phyloP scores from a whole-genome alignment of 306 rosid species.

The Corylus americana region DNA sequence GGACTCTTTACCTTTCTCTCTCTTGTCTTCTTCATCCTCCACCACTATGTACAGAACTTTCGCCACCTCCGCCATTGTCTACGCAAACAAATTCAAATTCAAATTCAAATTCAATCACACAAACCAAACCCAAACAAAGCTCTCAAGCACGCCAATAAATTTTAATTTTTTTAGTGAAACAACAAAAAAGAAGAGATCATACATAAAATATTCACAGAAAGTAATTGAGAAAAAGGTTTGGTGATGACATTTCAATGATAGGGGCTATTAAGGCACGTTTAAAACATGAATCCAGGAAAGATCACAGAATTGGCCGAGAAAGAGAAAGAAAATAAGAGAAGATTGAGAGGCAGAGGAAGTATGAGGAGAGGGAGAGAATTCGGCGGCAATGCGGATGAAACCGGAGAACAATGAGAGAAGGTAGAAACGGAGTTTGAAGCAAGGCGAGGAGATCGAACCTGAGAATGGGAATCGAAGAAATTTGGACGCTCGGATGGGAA shows the following conservation, averaged over 20 bases:
- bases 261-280: neutral
- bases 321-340: neutral
- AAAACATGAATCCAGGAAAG: neutral
- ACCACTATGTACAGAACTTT: slow-evolving; percentile 68
- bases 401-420: neutral
- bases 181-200: neutral
- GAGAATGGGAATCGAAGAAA: neutral
- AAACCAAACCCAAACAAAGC: neutral
- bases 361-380: neutral
- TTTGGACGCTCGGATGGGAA: too few relatives aligned
- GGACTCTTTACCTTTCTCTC: slow-evolving; percentile 54
- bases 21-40: slow-evolving; percentile 54
- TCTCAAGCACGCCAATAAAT: neutral
- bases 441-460: slow-evolving; percentile 9
- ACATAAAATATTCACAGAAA: neutral
- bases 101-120: neutral
- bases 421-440: neutral
- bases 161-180: too few relatives aligned
- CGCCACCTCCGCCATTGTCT: slow-evolving; percentile 45
- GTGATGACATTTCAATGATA: neutral
- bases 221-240: neutral
- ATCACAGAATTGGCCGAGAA: neutral
- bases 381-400: slow-evolving; percentile 22
- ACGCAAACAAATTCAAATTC: neutral
- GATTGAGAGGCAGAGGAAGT: neutral